Evolutionary conservation across 345 rosid species (phyloP), one percentile per base, ranked within the genome.

Genomic region (Jatropha curcas): DNA sequence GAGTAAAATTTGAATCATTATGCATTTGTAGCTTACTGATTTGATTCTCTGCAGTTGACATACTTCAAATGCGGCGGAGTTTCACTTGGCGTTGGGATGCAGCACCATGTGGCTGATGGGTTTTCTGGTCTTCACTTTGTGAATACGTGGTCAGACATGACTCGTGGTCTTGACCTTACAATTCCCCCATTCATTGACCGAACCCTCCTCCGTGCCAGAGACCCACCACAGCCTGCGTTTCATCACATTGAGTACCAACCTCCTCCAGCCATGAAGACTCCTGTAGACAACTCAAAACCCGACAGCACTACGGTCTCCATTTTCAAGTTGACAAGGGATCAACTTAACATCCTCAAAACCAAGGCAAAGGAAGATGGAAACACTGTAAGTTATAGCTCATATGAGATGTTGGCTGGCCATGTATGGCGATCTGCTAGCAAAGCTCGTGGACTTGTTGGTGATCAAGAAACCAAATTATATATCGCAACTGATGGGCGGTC

Each of bases 21-120:
- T 35, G 52, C 27, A n/a, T 37, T 52, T 67, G 48, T 7, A 45
- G 35, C 14, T 1, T 57, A 35, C 53, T 48, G 35, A 35, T 71
- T 72, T 64, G 34, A 22, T 63, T 37, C 4, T 68, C 17, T 58
- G 53, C 80, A 93, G 98, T 87, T 94, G 48, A 94, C 98, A 27
- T 78, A 78, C 77, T 90, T 94, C 79, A 94, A 92, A 81, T 94
- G 98, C 37, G 97, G 98, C 13, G 97, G 98, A 73, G 93, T 79
- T 46, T 92, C 98, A n/a, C 93, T 94, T 60, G 98, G 98, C 0
- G 98, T 92, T 41, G 98, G 98, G 22, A 92, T 94, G 97, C 97
- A 94, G 71, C 98, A 94, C 78, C 93, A 92, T 74, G 93, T 67
- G 1, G 98, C 98, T 1, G 98, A 94, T 77, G 98, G 98, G 43